Percentiles rank a stretch among this genome's conserved stretches.
Evolutionary conservation across 2,329 filamentous ascomycete species (phyloP).

Genomic region (Epichloe sibirici): DNA sequence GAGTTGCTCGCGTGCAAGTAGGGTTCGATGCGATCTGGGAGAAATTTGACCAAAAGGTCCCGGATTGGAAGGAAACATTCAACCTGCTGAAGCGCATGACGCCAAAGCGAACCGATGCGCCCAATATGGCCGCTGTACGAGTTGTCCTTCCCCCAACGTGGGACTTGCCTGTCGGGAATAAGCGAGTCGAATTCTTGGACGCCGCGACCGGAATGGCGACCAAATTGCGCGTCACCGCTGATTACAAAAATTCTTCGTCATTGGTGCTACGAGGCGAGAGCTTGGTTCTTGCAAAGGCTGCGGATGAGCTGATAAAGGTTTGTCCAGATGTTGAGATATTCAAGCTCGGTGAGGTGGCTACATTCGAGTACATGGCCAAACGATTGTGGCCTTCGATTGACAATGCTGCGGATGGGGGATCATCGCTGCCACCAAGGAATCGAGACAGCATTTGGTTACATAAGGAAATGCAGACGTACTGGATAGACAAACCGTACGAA

Average conservation of each 20-base stretch:
- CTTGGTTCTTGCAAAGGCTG: conserved; percentile 19
- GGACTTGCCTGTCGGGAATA: conserved; percentile 22
- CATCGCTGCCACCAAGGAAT: conserved; percentile 11
- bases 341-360: conserved; percentile 23
- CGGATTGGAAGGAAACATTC: conserved; percentile 30
- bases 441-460: conserved; percentile 23
- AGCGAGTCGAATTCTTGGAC: conserved; percentile 22
- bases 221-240: conserved; percentile 21
- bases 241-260: conserved; percentile 18
- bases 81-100: conserved; percentile 26
- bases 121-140: conserved; percentile 23
- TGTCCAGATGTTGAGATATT: conserved; percentile 22
- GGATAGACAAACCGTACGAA: conserved; percentile 23
- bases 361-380: conserved; percentile 22
- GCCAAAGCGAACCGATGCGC: conserved; percentile 17
- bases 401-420: conserved; percentile 14
- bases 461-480: conserved; percentile 18
- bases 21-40: conserved; percentile 23
- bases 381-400: conserved; percentile 25
- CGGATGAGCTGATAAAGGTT: conserved; percentile 20
- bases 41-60: conserved; percentile 15
- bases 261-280: conserved; percentile 22
- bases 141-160: conserved; percentile 23
- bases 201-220: conserved; percentile 21
- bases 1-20: conserved; percentile 23